Base-by-base conservation (phyloP, 805 yeast genomes). In the Scheffersomyces stipitis region DNA sequence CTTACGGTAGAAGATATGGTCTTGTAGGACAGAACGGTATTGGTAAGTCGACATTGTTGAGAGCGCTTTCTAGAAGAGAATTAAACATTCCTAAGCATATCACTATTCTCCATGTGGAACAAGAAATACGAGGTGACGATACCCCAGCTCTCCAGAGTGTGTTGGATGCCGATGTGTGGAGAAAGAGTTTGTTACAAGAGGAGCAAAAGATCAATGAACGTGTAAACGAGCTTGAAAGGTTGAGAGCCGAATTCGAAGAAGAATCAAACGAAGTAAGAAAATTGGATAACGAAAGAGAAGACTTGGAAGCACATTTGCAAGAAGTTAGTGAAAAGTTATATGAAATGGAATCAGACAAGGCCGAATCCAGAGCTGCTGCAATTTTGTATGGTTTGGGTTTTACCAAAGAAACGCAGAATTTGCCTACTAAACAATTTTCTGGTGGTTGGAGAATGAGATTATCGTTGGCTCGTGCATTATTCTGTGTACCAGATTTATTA, bases 361-460 rank as follows among this genome's bases (percentile, higher is more conserved):
- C 99, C 5, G 99, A 93, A 66, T 83, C 95, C 42, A 80, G 95
- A 61, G 99, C 99, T 12, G 97, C 98, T 2, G 81, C 95, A 8
- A 91, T 93, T 42, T 70, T 93, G 45, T 86, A 64, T 45, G 99
- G 99, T 58, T 73, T 93, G 44, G 99, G 99, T 38, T 93, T 93
- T 72, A 81, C 96, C 31, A 78, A 79, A 45, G 95, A 85, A 52
- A 77, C 96, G 4, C 99, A 93, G 62, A 66, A 71, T 31, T 73
- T 73, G 45, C 82, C 96, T 22, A 89, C 98, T 4, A 91, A 88
- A 48, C 76, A 89, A 18, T 93, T 93, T 62, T 89, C 97, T 36
- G 99, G 99, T 78, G 99, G 99, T 81, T 93, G 99, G 99, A 84
- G 99, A 77, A 93, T 93, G 99, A 86, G 99, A 73, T 76, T 93